phyloP scores from a whole-genome alignment of 1,139 yeast species.

The Yamadazyma taylorii region DNA sequence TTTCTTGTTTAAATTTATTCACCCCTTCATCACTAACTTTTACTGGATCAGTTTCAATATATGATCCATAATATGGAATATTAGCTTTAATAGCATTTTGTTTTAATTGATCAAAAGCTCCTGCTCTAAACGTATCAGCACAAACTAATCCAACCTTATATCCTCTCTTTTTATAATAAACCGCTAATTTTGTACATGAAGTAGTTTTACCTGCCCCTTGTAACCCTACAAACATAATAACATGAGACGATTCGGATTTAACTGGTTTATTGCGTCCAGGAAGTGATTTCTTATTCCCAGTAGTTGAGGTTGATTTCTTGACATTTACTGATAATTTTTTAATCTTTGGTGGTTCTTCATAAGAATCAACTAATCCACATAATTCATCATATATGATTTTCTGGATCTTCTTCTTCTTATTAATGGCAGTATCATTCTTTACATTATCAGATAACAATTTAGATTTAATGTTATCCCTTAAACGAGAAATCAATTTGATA shows the following conservation, averaged over 20 bases:
- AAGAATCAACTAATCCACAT: constrained; percentile 74
- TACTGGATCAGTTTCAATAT: constrained; percentile 94
- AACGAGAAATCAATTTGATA: constrained; percentile 72
- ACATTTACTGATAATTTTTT: constrained; percentile 49
- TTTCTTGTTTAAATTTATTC: constrained; percentile 83
- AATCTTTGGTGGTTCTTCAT: constrained; percentile 76
- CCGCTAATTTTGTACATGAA: constrained; percentile 94
- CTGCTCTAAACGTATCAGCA: constrained; percentile 99
- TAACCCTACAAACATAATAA: constrained; percentile 95
- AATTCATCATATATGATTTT: constrained; percentile 93
- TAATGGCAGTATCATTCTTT: constrained; percentile 49
- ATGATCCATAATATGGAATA: constrained; percentile 93
- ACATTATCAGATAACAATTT: constrained; percentile 48
- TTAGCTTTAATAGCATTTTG: constrained; percentile 96
- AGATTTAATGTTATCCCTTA: constrained; percentile 71
- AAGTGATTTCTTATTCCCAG: constrained; percentile 31
- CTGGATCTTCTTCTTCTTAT: constrained; percentile 78
- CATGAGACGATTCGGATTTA: constrained; percentile 34
- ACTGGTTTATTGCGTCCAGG: constrained; percentile 20
- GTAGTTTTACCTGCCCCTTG: constrained; percentile 99
- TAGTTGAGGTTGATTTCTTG: constrained; percentile 29
- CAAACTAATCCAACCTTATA: constrained; percentile 95
- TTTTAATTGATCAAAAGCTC: constrained; percentile 97
- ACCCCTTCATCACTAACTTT: constrained; percentile 92
- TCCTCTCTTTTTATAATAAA: constrained; percentile 89